Base-by-base conservation (phyloP, 2,329 filamentous ascomycete genomes). In the Plectosphaerella plurivora region DNA sequence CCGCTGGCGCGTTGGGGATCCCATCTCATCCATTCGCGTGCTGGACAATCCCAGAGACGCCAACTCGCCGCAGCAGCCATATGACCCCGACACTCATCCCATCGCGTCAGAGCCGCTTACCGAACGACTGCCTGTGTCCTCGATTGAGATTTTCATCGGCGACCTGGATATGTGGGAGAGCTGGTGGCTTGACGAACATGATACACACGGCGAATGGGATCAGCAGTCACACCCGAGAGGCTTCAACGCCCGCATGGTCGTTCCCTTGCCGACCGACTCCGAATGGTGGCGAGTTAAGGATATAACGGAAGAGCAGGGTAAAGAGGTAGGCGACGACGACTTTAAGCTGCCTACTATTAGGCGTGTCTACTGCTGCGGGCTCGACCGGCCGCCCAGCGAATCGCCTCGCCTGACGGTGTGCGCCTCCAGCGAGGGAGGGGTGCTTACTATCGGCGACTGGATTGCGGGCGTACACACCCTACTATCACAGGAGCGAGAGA, bases 381-480 rank as follows among this genome's bases (percentile, higher is more conserved):
- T 48, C 46, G 46, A 37, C 36, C 46, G 46, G 28, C 46, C 46
- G n/a, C 46, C 46, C 3, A 28, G 16, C 46, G 15, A 36, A 6
- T 18, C n/a, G 33, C 25, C 46, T 24, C 46, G 25, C 14, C 16
- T 16, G 46, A 48, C 46, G 36, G 36, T 48, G 5, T 28, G 36
- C 46, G 46, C n/a, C 10, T 36, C 46, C 24, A 35, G 25, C 46
- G 28, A 48, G n/a, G 46, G 46, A 48, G 46, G 46, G 46, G n/a
- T 48, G 25, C 46, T 48, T 20, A 48, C 46, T 28, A 48, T 48
- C 36, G 46, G 46, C 33, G 46, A 48, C 28, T 48, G 46, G 46
- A 48, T 48, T 14, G 36, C 33, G 8, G 46, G 46, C 1, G 25
- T 48, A 18, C 28, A 48, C 20, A 28, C 28, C 15, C 33, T 39